Evolutionary conservation across 1,284 basidiomycete species (phyloP).

Genomic region (Ustilago curta): DNA sequence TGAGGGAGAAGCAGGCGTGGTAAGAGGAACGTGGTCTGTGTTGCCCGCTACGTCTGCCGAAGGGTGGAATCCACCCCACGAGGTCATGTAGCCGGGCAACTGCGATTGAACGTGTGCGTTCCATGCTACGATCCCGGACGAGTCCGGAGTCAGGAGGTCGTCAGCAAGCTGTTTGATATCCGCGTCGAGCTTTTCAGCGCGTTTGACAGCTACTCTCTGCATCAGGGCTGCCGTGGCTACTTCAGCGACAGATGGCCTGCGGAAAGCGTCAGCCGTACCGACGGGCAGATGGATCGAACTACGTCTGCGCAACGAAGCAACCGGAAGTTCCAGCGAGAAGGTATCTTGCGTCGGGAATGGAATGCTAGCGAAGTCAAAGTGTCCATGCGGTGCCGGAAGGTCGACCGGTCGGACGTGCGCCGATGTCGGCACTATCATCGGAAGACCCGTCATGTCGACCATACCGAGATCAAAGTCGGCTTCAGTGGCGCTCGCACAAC

Average conservation of each 20-base stretch:
- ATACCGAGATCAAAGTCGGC: conserved; percentile 36
- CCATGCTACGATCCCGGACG: conserved; percentile 37
- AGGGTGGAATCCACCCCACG: conserved; percentile 31
- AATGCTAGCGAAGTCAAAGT: conserved; percentile 52
- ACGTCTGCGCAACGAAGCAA: conserved; percentile 32
- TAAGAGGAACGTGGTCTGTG: conserved; percentile 14
- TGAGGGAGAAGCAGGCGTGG: conserved; percentile 15
- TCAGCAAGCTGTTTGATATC: conserved; percentile 34
- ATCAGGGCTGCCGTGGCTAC: conserved; percentile 40
- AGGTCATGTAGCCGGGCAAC: conserved; percentile 22
- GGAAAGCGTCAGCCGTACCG: conserved; percentile 28
- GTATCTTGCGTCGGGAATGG: conserved; percentile 44
- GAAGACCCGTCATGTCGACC: conserved; percentile 27
- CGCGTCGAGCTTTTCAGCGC: conserved; percentile 31
- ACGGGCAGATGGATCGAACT: conserved; percentile 46
- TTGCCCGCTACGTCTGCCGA: conserved; percentile 5
- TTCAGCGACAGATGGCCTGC: conserved; percentile 44
- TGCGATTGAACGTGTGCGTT: conserved; percentile 45
- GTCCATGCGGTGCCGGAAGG: conserved; percentile 47
- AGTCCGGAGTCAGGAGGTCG: conserved; percentile 22
- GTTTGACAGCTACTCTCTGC: conserved; percentile 35
- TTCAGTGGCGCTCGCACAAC: conserved; percentile 32
- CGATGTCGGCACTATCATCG: conserved; percentile 44
- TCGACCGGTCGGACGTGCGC: conserved; percentile 51
- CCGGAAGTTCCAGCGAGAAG: conserved; percentile 32